Evolutionary conservation across 2,329 filamentous ascomycete species (phyloP), one percentile per base, ranked within the genome.

Genomic region (Corynespora cassiicola): DNA sequence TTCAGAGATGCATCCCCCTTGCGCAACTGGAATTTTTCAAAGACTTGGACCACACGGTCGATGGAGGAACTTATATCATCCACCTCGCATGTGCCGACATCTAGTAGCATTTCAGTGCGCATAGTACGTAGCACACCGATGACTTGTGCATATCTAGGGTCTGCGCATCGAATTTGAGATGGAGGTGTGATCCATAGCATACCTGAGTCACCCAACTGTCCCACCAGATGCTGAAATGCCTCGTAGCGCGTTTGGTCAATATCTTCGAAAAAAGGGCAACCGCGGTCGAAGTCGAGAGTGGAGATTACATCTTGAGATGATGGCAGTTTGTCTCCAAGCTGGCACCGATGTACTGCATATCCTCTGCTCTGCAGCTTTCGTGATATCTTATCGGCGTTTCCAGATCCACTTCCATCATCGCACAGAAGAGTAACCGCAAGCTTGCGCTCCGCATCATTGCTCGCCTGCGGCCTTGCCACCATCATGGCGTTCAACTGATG

Each of bases 161-260:
- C 58, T 2, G n/a, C 18, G 36, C 54, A 62, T 6, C 31, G 12
- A 1, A 59, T 31, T 22, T 66, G 54, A 2, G 42, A 51, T 1
- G 45, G 36, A 0, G 21, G 21, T 0, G 59, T 68, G 2, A 65
- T 24, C 67, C 67, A 69, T 4, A 70, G 35, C 6, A 65, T 22
- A 1, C 50, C 47, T 5, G 33, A 18, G 12, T 38, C 33, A 3
- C 17, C 22, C 6, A 50, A 3, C 5, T 25, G 5, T 6, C 24
- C 17, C 6, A 35, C 3, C 2, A 32, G 19, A 19, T 27, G 9
- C 31, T 54, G 17, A 33, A 60, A 52, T 6, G 16, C 6, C 7
- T 28, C 11, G 18, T 51, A 49, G 27, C 34, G 12, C 8, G 25
- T 2, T 11, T 44, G 34, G 6, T 36, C 33, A 9, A 65, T 49